A percentile compares a stretch with the other conserved stretches of the same genome.
Conservation (phyloP, 2,329 filamentous ascomycete species). For the Phialocephala subalpina region DNA sequence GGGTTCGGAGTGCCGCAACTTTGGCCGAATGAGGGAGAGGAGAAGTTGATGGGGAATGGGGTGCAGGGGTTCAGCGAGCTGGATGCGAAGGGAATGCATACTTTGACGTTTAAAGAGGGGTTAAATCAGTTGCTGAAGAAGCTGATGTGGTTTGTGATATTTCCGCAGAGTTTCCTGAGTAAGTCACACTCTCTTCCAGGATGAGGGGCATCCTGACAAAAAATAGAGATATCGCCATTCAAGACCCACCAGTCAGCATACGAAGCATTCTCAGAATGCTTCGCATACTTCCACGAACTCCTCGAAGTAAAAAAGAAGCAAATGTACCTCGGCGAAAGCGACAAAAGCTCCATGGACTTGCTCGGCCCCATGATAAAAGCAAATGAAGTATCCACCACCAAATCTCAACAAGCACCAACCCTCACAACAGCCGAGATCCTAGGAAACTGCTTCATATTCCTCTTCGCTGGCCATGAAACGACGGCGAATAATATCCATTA, state of each 20-base stretch:
- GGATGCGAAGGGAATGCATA: constrained; percentile 45
- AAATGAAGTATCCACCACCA: constrained; percentile 12
- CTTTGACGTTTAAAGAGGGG: constrained; percentile 58
- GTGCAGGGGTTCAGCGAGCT: constrained; percentile 32
- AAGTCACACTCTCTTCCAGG: constrained; percentile 32
- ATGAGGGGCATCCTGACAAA: background rate
- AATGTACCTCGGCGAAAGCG: constrained; percentile 32
- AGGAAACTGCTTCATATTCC: constrained; percentile 43
- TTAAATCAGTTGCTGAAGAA: constrained; percentile 55
- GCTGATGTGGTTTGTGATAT: constrained; percentile 55
- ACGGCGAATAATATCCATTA: constrained; percentile 44
- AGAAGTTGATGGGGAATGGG: constrained; percentile 24
- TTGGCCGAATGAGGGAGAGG: constrained; percentile 51
- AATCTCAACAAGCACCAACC: constrained; percentile 27
- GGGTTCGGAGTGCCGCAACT: constrained; percentile 53
- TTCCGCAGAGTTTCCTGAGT: constrained; percentile 53
- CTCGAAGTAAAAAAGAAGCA: constrained; percentile 46
- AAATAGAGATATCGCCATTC: constrained; percentile 44
- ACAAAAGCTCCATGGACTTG: constrained; percentile 38
- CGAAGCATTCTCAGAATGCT: constrained; percentile 54
- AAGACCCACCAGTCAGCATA: constrained; percentile 51
- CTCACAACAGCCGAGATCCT: constrained; percentile 42
- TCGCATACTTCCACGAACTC: constrained; percentile 59
- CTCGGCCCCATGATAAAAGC: constrained; percentile 37
- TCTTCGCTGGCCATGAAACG: constrained; percentile 46